Evolutionary conservation across 345 rosid genomes (phyloP).

Genomic region (Sisymbrium irio): DNA sequence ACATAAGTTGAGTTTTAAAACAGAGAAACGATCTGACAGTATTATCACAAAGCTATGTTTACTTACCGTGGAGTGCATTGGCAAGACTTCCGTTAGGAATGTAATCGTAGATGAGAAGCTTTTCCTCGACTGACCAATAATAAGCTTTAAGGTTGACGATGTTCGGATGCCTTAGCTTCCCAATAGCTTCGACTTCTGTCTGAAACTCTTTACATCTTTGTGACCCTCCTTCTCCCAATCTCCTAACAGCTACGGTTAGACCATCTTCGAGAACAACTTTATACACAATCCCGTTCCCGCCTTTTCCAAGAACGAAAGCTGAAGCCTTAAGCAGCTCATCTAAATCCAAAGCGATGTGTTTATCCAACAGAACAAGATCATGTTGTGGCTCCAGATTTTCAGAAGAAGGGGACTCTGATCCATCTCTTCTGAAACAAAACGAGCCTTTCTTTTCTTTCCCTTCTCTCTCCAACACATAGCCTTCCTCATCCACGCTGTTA

Average conservation of each 20-base stretch:
- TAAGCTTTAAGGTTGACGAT: conserved; percentile 80
- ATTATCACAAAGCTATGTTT: neutral
- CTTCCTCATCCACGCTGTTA: conserved; percentile 46
- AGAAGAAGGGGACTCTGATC: conserved; percentile 60
- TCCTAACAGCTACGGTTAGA: conserved; percentile 72
- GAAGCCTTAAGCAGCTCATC: conserved; percentile 95
- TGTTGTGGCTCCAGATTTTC: conserved; percentile 71
- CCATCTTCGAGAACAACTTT: conserved; percentile 95
- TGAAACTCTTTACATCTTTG: conserved; percentile 91
- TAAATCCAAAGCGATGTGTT: conserved; percentile 75
- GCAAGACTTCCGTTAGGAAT: conserved; percentile 79
- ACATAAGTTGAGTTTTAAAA: neutral
- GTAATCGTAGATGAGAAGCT: conserved; percentile 83
- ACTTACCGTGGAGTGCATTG: conserved; percentile 73
- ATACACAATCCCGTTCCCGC: conserved; percentile 91
- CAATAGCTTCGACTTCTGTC: conserved; percentile 89
- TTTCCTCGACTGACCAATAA: conserved; percentile 96
- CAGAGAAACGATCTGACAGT: neutral
- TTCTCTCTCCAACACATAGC: conserved; percentile 61
- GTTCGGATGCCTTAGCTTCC: conserved; percentile 86
- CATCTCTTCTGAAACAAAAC: conserved; percentile 70
- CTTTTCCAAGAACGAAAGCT: conserved; percentile 93
- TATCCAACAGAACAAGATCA: conserved; percentile 76
- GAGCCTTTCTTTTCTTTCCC: conserved; percentile 55
- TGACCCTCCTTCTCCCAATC: conserved; percentile 94